Conservation (phyloP, 1,284 basidiomycete species). For the Meira nashicola region DNA sequence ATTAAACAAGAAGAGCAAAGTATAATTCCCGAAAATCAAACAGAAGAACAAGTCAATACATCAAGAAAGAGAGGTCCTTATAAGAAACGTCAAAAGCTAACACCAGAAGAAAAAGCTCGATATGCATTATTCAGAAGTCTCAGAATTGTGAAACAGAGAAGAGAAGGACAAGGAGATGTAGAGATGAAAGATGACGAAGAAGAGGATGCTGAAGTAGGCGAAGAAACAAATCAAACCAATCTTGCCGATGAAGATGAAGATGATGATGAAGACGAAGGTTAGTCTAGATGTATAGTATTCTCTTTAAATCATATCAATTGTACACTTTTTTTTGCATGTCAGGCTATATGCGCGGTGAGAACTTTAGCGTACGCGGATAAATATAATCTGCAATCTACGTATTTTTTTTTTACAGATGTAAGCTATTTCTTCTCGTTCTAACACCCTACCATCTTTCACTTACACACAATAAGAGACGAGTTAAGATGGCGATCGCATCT, state of each 20-base stretch:
- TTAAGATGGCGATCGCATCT: neutral
- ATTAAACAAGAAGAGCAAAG: neutral
- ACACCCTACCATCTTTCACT: neutral
- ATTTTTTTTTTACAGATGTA: neutral
- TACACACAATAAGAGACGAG: neutral
- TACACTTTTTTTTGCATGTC: too few species aligned
- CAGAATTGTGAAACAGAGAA: conserved; percentile 1
- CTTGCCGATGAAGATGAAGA: neutral
- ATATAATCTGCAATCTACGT: too few species aligned
- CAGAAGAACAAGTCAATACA: neutral
- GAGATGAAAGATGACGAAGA: neutral
- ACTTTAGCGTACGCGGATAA: neutral
- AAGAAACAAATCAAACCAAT: neutral
- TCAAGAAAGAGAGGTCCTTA: neutral
- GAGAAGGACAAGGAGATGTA: neutral
- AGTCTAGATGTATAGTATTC: neutral
- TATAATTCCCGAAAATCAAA: neutral
- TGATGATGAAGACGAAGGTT: conserved; percentile 2
- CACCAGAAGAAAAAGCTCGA: neutral
- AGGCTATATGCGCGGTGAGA: too few species aligned
- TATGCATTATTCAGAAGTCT: neutral
- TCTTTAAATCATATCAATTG: conserved; percentile 1
- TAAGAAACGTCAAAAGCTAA: neutral
- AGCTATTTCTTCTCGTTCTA: neutral
- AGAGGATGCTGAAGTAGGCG: neutral